These are phyloP conservation scores for Macroventuria anomochaeta DNA, from an alignment of 2,329 filamentous ascomycete species.

Conservation along the genomic window DNA sequence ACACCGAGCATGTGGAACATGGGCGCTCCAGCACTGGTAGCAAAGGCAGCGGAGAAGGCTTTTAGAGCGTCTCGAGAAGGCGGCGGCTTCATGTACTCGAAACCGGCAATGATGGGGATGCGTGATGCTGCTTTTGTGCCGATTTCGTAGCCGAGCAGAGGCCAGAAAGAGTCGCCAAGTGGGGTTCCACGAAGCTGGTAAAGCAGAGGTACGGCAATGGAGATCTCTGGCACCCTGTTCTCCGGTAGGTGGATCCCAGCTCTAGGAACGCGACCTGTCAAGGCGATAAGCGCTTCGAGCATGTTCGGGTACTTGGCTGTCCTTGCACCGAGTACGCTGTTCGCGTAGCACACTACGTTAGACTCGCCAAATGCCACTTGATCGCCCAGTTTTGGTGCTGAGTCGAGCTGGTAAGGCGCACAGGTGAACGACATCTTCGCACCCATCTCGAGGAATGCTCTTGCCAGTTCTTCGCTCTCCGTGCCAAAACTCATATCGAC, in stretches of 20 bases:
- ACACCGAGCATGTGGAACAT: conserved; percentile 55
- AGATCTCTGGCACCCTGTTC: conserved; percentile 23
- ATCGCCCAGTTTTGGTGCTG: conserved; percentile 46
- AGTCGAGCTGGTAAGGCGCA: conserved; percentile 53
- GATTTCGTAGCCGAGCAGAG: conserved; percentile 50
- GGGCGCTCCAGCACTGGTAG: conserved; percentile 50
- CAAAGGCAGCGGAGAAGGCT: conserved; percentile 55
- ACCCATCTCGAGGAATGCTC: conserved; percentile 52
- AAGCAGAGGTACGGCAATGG: not conserved
- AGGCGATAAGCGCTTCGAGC: conserved; percentile 53
- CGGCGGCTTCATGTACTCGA: conserved; percentile 29
- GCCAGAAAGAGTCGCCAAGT: conserved; percentile 49
- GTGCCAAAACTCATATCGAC: conserved; percentile 40
- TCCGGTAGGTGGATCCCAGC: conserved; percentile 37
- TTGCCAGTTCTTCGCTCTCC: conserved; percentile 45
- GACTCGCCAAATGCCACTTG: conserved; percentile 56
- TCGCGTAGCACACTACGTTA: conserved; percentile 56
- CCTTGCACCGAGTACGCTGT: conserved; percentile 54
- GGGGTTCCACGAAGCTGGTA: not conserved
- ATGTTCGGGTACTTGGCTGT: conserved; percentile 57
- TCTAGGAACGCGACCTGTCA: conserved; percentile 50
- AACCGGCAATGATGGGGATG: conserved; percentile 49
- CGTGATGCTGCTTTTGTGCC: conserved; percentile 38
- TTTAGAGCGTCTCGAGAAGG: conserved; percentile 46
- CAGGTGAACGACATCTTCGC: conserved; percentile 54